These are phyloP conservation scores for Adansonia gregorii DNA, from an alignment of 441 rosid genomes.

Conservation along the genomic window DNA sequence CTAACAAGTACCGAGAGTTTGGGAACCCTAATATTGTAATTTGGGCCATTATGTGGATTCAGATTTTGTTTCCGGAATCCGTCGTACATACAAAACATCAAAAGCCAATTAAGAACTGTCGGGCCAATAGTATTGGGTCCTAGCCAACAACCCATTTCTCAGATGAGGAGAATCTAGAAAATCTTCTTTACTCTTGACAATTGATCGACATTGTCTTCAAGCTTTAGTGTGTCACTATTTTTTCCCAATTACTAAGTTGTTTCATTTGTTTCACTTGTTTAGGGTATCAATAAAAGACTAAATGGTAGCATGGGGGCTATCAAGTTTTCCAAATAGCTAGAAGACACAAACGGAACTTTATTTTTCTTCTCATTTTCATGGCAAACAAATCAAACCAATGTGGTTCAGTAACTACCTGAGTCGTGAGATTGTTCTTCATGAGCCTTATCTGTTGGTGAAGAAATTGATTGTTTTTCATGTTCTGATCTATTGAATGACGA, in stretches of 20 bases:
- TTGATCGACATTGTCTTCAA: too few relatives aligned
- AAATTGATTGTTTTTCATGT: not conserved
- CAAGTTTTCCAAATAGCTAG: too few relatives aligned
- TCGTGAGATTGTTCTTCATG: not conserved
- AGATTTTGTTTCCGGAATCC: not conserved
- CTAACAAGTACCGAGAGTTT: not conserved
- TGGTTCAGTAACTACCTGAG: not conserved
- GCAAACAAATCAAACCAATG: too few relatives aligned
- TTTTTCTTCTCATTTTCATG: too few relatives aligned
- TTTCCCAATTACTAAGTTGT: not conserved
- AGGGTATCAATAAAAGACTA: too few relatives aligned
- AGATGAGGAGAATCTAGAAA: conserved; percentile 8
- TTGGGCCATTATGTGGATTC: not conserved
- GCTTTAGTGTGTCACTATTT: too few relatives aligned
- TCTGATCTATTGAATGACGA: not conserved
- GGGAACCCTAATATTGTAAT: not conserved
- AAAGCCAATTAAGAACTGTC: not conserved
- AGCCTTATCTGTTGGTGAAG: not conserved
- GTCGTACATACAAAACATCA: not conserved
- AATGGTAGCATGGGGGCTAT: too few relatives aligned
- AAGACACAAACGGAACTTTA: too few relatives aligned
- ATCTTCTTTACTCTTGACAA: not conserved
- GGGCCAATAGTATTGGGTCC: not conserved
- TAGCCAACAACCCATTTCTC: conserved; percentile 1
- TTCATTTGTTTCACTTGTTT: not conserved